phyloP scores from a whole-genome alignment of 73 alveolate genomes.

The Symbiodinium pilosum region DNA sequence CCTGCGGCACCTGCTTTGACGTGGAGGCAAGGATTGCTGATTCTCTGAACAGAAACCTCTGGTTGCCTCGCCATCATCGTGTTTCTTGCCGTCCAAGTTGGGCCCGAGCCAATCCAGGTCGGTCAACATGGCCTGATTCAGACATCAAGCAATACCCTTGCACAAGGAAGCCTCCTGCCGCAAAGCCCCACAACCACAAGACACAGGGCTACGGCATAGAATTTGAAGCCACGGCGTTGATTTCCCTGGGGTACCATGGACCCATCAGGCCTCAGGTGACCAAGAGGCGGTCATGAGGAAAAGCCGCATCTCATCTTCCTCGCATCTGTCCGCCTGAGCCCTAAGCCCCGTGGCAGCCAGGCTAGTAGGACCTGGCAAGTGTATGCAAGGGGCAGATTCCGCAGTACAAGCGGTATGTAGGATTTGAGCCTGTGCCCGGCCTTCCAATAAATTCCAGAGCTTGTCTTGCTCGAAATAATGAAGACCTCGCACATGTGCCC shows the following conservation, averaged over 20 bases:
- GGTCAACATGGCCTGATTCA: slow-evolving; percentile 64
- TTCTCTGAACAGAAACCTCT: neutral
- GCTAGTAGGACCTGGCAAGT: slow-evolving; percentile 22
- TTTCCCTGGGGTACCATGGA: slow-evolving; percentile 62
- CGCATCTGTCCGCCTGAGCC: neutral
- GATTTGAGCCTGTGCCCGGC: too few relatives aligned
- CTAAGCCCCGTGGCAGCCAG: slow-evolving; percentile 64
- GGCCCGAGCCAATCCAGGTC: slow-evolving; percentile 88
- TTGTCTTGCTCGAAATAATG: slow-evolving; percentile 86
- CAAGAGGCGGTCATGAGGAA: neutral
- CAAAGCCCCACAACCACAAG: too few relatives aligned
- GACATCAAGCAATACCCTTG: too few relatives aligned
- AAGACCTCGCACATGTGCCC: slow-evolving; percentile 7
- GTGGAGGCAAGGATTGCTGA: neutral
- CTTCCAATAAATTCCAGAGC: slow-evolving; percentile 78
- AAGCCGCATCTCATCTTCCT: neutral
- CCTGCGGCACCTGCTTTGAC: slow-evolving; percentile 49
- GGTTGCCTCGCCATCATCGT: slow-evolving; percentile 55
- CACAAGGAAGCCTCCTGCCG: too few relatives aligned
- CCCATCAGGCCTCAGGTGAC: slow-evolving; percentile 19
- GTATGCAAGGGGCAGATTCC: too few relatives aligned
- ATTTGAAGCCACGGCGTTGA: slow-evolving; percentile 73
- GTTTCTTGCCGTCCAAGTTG: slow-evolving; percentile 52
- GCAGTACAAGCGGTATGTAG: too few relatives aligned
- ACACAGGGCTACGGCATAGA: slow-evolving; percentile 4